These are phyloP conservation scores for Lentinus brumalis DNA, from an alignment of 768 basidiomycete species.

Conservation along the genomic window DNA sequence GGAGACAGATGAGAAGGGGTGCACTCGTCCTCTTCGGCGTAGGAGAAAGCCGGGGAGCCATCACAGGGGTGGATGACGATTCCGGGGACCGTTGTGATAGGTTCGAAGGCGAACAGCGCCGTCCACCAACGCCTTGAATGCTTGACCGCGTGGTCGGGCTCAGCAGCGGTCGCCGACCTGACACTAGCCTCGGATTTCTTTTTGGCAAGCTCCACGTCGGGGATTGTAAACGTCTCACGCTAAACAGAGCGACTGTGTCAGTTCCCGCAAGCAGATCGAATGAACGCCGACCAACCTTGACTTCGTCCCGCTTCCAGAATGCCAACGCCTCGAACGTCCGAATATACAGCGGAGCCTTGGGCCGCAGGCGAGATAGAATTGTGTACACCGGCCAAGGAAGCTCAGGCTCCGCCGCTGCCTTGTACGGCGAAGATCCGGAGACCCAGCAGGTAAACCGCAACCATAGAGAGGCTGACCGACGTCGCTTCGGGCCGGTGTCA, in stretches of 20 bases:
- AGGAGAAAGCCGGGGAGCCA: not conserved
- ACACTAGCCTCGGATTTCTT: not conserved
- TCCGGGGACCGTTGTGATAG: not conserved
- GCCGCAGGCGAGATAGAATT: not conserved
- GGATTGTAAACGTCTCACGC: not conserved
- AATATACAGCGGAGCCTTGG: not conserved
- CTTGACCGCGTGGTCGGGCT: not conserved
- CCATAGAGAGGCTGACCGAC: not conserved
- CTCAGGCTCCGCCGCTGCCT: not conserved
- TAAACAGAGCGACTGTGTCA: not conserved
- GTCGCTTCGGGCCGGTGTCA: not conserved
- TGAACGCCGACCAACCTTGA: not conserved
- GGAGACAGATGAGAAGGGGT: not conserved
- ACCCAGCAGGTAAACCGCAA: not conserved
- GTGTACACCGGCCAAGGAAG: not conserved
- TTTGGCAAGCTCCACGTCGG: not conserved
- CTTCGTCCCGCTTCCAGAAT: not conserved
- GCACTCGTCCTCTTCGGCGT: not conserved
- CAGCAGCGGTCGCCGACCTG: not conserved
- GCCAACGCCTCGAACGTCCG: not conserved
- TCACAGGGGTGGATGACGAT: constrained; percentile 2
- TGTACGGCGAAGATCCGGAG: not conserved
- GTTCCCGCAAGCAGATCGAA: not conserved
- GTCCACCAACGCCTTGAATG: not conserved
- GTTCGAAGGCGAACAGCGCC: not conserved